Evolutionary conservation across 2,329 filamentous ascomycete genomes (phyloP), one percentile per base, ranked within the genome.

Genomic region (Aspergillus japonicus): DNA sequence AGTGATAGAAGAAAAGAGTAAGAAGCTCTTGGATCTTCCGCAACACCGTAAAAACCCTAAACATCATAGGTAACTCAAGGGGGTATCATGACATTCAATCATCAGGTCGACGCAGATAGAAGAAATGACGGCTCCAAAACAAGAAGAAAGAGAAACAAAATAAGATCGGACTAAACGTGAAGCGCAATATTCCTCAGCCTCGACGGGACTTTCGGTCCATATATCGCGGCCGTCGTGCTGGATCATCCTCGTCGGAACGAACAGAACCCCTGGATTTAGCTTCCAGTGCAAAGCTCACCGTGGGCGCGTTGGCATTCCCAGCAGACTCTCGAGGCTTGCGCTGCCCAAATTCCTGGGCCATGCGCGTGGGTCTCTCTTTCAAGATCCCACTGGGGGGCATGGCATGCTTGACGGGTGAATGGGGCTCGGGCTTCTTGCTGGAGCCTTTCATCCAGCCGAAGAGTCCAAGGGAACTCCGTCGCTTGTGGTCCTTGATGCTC

Each of bases 361-460:
- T 47, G 24, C 66, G 64, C 4, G 64, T 62, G 1, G 66, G 23
- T 12, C 62, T 66, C 1, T 63, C 53, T 31, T 68, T 66, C 23
- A 61, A 62, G 10, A 52, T 50, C n/a, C 49, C 54, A 7, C 12
- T 56, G 11, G 52, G n/a, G 4, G 53, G 42, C 53, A 33, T 23
- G 53, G 24, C 33, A 23, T 29, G 7, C 53, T 55, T 58, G 39
- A 3, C 48, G 4, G 53, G 58, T 11, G 53, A 62, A 47, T 57
- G 65, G 12, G 56, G 50, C 11, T 64, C 65, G 2, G 67, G 58
- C 49, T 64, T 68, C 51, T 66, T 69, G 47, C 66, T 63, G 39
- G 67, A 64, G 2, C 71, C 67, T 62, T 77, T 78, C 66, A 78
- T 74, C 76, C 76, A 78, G n/a, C 73, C 70, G 44, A 77, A 71